Percentiles rank a stretch among this genome's conserved stretches.
phyloP scores from a whole-genome alignment of 2,329 filamentous ascomycete species.

The Epichloe baconii region DNA sequence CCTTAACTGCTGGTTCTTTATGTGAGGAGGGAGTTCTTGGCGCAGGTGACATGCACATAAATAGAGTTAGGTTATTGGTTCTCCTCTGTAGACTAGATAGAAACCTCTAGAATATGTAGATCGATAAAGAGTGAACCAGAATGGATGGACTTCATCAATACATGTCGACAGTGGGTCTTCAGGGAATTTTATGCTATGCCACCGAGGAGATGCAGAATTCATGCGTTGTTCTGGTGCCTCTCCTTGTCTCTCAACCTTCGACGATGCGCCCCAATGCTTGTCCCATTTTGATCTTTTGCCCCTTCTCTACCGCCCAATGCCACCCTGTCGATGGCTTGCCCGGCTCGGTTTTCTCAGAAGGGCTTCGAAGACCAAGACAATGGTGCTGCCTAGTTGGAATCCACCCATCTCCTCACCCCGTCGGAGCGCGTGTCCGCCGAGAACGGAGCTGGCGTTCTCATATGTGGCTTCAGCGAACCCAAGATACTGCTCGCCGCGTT shows the following conservation, averaged over 20 bases:
- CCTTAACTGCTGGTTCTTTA: too few species aligned
- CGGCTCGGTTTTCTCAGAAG: constrained; percentile 42
- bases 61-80: too few species aligned
- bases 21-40: neutral
- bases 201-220: neutral
- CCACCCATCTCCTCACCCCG: constrained; percentile 96
- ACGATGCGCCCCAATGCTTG: constrained; percentile 69
- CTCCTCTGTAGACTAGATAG: neutral
- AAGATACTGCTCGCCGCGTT: constrained; percentile 68
- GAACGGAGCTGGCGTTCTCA: constrained; percentile 57
- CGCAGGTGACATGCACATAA: neutral
- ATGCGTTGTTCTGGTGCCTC: neutral
- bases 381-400: constrained; percentile 87
- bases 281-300: constrained; percentile 79
- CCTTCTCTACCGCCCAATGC: constrained; percentile 77
- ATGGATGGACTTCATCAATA: neutral
- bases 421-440: constrained; percentile 71
- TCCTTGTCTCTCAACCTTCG: constrained; percentile 25
- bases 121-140: neutral
- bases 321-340: constrained; percentile 54
- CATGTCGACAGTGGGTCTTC: neutral
- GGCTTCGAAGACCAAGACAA: constrained; percentile 94
- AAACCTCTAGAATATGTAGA: neutral
- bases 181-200: neutral
- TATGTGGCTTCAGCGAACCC: constrained; percentile 92